Evolutionary conservation across 331 rosid species (phyloP), one percentile per base, ranked within the genome.

Genomic region (Rosa hybrid): DNA sequence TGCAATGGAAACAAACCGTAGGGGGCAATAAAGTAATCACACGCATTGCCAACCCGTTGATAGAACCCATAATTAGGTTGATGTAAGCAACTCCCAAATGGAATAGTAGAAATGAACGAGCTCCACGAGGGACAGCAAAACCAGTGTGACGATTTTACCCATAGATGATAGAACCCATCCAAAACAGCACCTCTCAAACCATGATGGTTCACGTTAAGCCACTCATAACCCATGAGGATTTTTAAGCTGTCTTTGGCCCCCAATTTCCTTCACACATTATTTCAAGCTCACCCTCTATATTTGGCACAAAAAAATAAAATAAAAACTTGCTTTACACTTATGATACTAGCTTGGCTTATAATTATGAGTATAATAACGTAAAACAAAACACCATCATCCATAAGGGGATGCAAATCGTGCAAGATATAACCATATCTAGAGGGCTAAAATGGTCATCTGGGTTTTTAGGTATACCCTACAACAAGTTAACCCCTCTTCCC

Each of bases 181-280:
- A 87, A 83, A 82, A 84, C 71, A 48, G 72, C 84, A 84, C 30
- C 83, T 85, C 89, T 86, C 86, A 85, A 85, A 84, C 79, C 88
- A 88, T 92, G 84, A 88, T 87, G 90, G 82, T 90, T 76, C 92
- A 90, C 95, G 90, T 79, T 89, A 80, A 87, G 82, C 81, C 81
- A 91, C 94, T 88, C 90, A 94, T 94, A 94, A 84, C 87, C 75
- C 94, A 87, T 84, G 94, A 87, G 92, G 85, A 11, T 12, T 78
- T 85, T 65, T 72, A 57, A 60, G 82, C 76, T 87, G 82, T 69
- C 79, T 72, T 77, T 27, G 69, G 85, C 83, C 81, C 90, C 88
- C 83, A 78, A 83, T 64, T 74, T 27, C 65, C 75, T 44, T 25
- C 72, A 42, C 76, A 46, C 77, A 82, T 86, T 78, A 76, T 86